phyloP scores from a whole-genome alignment of 495 filamentous ascomycete genomes.

The Immersiella caudata region DNA sequence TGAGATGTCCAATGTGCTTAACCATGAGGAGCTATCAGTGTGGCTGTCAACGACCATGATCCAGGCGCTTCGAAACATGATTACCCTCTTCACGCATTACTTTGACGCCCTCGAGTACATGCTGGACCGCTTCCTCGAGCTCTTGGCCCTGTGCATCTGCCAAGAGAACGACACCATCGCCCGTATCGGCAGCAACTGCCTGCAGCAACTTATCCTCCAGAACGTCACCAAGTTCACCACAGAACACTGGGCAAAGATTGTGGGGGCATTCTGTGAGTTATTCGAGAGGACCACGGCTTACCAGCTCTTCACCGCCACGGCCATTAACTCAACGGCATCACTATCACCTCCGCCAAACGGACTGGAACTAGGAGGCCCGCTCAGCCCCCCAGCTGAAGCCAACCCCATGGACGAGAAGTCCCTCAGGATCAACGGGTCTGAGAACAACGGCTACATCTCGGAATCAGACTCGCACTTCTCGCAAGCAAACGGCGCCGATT shows the following conservation, averaged over 20 bases:
- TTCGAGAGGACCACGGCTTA: constrained; percentile 94
- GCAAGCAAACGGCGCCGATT: constrained; percentile 37
- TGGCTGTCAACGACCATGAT: constrained; percentile 99
- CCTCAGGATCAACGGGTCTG: constrained; percentile 65
- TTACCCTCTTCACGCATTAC: constrained; percentile 96
- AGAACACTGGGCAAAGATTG: constrained; percentile 91
- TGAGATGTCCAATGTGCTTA: constrained; percentile 90
- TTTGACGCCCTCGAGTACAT: constrained; percentile 95
- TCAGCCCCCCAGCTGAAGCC: constrained; percentile 44
- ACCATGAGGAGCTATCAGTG: constrained; percentile 95
- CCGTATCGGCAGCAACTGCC: constrained; percentile 94
- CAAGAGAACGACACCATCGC: constrained; percentile 99
- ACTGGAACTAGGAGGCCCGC: constrained; percentile 45
- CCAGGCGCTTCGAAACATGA: constrained; percentile 96
- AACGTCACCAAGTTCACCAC: constrained; percentile 88
- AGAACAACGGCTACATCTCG: constrained; percentile 35
- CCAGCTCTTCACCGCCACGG: constrained; percentile 87
- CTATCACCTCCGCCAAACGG: constrained; percentile 47
- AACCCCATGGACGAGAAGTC: constrained; percentile 54
- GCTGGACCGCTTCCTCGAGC: constrained; percentile 91
- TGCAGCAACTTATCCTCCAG: constrained; percentile 93
- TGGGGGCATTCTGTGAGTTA: constrained; percentile 90
- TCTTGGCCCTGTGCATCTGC: constrained; percentile 93
- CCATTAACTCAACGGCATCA: constrained; percentile 55
- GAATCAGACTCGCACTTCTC: constrained; percentile 32